A percentile compares a stretch with the other conserved stretches of the same genome.
Conservation (phyloP, 208 protist genomes). For the Trypanosoma mega region DNA sequence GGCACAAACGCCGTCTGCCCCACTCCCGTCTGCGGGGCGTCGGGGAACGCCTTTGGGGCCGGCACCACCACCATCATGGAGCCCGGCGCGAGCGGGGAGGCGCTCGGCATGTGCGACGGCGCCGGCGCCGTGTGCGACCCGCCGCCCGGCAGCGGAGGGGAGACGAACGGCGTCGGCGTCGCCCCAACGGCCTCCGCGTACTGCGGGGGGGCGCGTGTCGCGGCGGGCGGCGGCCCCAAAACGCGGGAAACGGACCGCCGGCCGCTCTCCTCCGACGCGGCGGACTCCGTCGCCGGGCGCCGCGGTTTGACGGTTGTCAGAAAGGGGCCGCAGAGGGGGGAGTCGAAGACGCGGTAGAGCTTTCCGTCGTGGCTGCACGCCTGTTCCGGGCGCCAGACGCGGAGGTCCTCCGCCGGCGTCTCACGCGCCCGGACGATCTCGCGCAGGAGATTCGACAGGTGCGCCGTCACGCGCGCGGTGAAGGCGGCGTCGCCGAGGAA, state of each 20-base stretch:
- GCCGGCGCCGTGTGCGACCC: not conserved
- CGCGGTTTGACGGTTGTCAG: slow-evolving; percentile 60
- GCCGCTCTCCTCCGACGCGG: slow-evolving; percentile 1
- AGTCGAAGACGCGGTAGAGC: slow-evolving; percentile 72
- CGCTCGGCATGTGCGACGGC: not conserved
- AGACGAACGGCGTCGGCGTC: not conserved
- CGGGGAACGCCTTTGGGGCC: not conserved
- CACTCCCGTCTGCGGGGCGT: not conserved
- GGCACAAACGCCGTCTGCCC: slow-evolving; percentile 17
- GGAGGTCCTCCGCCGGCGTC: slow-evolving; percentile 35
- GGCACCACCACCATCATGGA: not conserved
- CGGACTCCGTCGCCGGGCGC: not conserved
- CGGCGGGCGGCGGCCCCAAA: no score
- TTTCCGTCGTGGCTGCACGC: slow-evolving; percentile 66
- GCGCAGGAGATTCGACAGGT: slow-evolving; percentile 45
- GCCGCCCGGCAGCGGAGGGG: not conserved
- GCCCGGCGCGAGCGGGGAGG: not conserved
- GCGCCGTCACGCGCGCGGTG: slow-evolving; percentile 36
- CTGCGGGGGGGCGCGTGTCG: slow-evolving; percentile 7
- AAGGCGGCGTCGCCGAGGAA: slow-evolving; percentile 39
- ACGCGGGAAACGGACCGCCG: not conserved
- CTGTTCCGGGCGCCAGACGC: slow-evolving; percentile 32
- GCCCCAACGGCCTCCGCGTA: slow-evolving; percentile 7
- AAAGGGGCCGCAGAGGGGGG: slow-evolving; percentile 59
- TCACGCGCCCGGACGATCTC: slow-evolving; percentile 66